phyloP scores from a whole-genome alignment of 371 early-diverging fungal species.

The Apophysomyces elegans region DNA sequence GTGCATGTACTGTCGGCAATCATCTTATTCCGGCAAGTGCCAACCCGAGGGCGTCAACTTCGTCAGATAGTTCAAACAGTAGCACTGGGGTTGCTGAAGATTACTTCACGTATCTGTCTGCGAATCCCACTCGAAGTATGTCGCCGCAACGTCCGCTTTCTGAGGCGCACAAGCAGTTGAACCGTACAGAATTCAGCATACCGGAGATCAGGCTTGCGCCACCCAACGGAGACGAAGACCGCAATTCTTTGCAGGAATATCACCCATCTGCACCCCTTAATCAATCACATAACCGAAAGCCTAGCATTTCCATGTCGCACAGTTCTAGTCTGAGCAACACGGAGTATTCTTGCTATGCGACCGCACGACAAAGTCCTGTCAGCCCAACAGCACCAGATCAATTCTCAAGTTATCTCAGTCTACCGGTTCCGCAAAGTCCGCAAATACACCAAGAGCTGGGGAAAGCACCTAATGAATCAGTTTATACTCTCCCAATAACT shows the following conservation, averaged over 20 bases:
- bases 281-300: constrained; percentile 1
- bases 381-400: neutral
- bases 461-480: neutral
- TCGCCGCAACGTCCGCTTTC: constrained; percentile 12
- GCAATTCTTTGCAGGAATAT: neutral
- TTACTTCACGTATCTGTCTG: constrained; percentile 45
- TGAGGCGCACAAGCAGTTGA: neutral
- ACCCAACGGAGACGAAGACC: constrained; percentile 19
- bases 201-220: constrained; percentile 49
- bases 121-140: constrained; percentile 22
- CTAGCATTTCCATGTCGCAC: constrained; percentile 18
- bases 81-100: constrained; percentile 36
- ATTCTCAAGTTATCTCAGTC: neutral
- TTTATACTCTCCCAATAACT: neutral
- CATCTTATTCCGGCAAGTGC: constrained; percentile 18
- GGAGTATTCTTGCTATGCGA: constrained; percentile 33
- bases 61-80: constrained; percentile 28
- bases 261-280: neutral
- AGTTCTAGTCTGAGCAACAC: constrained; percentile 28
- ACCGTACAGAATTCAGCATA: constrained; percentile 24
- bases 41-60: constrained; percentile 11
- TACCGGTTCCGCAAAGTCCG: constrained; percentile 10
- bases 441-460: neutral
- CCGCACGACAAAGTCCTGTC: constrained; percentile 33
- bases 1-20: constrained; percentile 39